Conservation (phyloP, 108 stramenopile genomes). For the Pseudonitzschia multistriata region DNA sequence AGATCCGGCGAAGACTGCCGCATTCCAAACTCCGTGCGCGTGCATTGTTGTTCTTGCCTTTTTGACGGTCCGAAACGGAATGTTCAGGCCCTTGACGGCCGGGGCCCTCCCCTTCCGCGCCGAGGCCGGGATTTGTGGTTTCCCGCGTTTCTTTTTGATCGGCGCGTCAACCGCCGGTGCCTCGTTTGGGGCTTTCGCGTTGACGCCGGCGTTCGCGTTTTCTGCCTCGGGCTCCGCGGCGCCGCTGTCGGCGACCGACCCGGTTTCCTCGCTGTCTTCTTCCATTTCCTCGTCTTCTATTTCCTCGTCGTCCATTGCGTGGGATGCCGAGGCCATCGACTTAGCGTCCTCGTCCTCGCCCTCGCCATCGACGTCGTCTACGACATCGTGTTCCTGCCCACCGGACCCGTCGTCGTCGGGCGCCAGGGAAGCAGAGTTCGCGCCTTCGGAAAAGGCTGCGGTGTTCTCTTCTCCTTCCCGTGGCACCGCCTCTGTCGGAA, state of each 20-base stretch:
- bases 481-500: too few species aligned
- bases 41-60: slow-evolving; percentile 30
- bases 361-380: slow-evolving; percentile 15
- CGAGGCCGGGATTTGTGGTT: slow-evolving; percentile 26
- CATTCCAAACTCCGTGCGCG: background rate
- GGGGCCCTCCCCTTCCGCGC: slow-evolving; percentile 47
- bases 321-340: background rate
- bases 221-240: slow-evolving; percentile 15
- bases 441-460: too few species aligned
- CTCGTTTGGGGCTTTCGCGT: background rate
- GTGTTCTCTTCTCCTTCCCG: too few species aligned
- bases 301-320: slow-evolving; percentile 28
- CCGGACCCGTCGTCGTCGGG: slow-evolving; percentile 25
- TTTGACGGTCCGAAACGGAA: slow-evolving; percentile 82
- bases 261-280: slow-evolving; percentile 26
- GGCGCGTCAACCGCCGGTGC: slow-evolving; percentile 11
- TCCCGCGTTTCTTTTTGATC: slow-evolving; percentile 21
- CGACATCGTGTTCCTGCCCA: background rate
- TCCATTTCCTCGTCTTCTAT: slow-evolving; percentile 33
- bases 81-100: slow-evolving; percentile 66
- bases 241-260: background rate
- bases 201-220: slow-evolving; percentile 3
- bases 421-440: too few species aligned
- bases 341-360: slow-evolving; percentile 19
- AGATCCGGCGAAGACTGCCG: background rate